These are phyloP conservation scores for Skeletonema potamos DNA, from an alignment of 108 stramenopile species.

Conservation along the genomic window DNA sequence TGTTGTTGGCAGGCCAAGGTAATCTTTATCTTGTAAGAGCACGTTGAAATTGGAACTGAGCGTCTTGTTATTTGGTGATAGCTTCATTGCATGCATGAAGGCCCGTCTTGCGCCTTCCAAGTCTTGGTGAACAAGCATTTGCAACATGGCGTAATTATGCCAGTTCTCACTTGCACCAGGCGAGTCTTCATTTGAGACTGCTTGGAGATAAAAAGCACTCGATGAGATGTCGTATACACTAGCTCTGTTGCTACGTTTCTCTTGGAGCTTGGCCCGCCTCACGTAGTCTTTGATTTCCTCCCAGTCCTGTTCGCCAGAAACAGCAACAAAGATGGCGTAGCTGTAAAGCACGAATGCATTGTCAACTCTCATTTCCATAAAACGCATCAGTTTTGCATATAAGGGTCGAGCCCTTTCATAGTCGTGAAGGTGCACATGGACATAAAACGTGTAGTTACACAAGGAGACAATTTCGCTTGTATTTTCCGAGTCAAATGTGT, in stretches of 20 bases:
- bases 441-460: slow-evolving; percentile 48
- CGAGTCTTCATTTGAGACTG: slow-evolving; percentile 15
- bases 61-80: slow-evolving; percentile 35
- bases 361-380: slow-evolving; percentile 45
- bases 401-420: slow-evolving; percentile 43
- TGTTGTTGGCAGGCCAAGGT: slow-evolving; percentile 4
- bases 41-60: slow-evolving; percentile 49
- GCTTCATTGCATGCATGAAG: slow-evolving; percentile 33
- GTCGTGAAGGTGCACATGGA: slow-evolving; percentile 41
- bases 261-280: slow-evolving; percentile 17
- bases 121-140: slow-evolving; percentile 46
- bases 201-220: slow-evolving; percentile 41
- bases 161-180: slow-evolving; percentile 20
- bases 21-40: slow-evolving; percentile 36
- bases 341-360: slow-evolving; percentile 50
- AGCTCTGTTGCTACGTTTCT: neutral
- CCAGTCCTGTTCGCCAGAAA: slow-evolving; percentile 48
- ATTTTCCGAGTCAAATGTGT: slow-evolving; percentile 32
- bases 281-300: slow-evolving; percentile 38
- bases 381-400: slow-evolving; percentile 29
- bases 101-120: slow-evolving; percentile 30
- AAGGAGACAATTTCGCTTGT: slow-evolving; percentile 30
- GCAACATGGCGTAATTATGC: slow-evolving; percentile 52
- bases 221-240: slow-evolving; percentile 35
- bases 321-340: slow-evolving; percentile 51